Conservation (phyloP, 331 rosid genomes). For the Stylosanthes scabra region DNA sequence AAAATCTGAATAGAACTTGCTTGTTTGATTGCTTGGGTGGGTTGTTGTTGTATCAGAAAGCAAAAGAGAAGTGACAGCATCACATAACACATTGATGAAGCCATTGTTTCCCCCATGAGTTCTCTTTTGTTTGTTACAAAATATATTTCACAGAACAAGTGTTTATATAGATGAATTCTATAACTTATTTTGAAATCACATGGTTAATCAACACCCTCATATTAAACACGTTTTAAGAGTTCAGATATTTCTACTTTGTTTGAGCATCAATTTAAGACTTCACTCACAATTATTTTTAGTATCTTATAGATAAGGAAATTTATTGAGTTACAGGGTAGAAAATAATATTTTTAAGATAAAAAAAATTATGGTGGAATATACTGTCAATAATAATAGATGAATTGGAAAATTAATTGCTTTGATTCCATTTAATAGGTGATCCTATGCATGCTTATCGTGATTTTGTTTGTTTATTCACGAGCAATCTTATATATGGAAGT, state of each 20-base stretch:
- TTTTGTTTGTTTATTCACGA: neutral
- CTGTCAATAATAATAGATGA: neutral
- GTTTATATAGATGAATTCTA: constrained; percentile 4
- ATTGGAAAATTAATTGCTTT: too few relatives aligned
- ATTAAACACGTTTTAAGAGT: too few relatives aligned
- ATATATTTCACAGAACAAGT: neutral
- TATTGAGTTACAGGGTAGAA: too few relatives aligned
- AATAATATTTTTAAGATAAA: too few relatives aligned
- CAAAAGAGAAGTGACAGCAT: constrained; percentile 17
- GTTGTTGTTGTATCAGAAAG: constrained; percentile 15
- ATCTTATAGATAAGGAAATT: too few relatives aligned
- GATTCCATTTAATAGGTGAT: too few relatives aligned
- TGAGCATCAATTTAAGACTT: too few relatives aligned
- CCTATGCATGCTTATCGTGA: too few relatives aligned
- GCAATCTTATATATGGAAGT: neutral
- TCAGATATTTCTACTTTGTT: too few relatives aligned
- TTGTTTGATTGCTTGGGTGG: constrained; percentile 43
- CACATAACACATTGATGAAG: constrained; percentile 9
- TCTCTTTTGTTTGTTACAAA: neutral
- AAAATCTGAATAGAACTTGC: neutral
- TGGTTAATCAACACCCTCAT: too few relatives aligned
- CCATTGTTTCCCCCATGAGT: constrained; percentile 9
- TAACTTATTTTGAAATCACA: too few relatives aligned
- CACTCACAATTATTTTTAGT: neutral
- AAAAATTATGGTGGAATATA: too few relatives aligned